Base-by-base conservation (phyloP, 768 basidiomycete genomes). In the Suillus tomentosus region DNA sequence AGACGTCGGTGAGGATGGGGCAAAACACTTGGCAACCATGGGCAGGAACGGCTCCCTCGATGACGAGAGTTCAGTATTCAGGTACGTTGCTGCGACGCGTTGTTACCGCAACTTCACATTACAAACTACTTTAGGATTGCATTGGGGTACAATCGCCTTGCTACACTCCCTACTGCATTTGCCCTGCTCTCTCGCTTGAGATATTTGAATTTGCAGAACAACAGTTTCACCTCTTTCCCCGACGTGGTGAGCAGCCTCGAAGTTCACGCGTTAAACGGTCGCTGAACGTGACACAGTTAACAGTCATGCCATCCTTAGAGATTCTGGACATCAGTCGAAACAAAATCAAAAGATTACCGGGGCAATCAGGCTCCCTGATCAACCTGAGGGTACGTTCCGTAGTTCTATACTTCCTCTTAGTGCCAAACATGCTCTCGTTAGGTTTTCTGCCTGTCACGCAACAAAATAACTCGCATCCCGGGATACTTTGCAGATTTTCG, bases 291-390 rank as follows among this genome's bases (percentile, higher is more conserved):
- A 40, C 51, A 14, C 68, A 96, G 95, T 81, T 97, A 51, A 94
- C 92, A 53, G 79, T 86, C 19, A 87, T 99, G 79, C 87, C 90
- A 3, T 89, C 90, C 7, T 82, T 99, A 62, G 96, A 99, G 77
- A 96, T 95, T 64, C 80, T 99, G 67, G 97, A 99, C 75, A 84
- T 99, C 50, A 95, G 94, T 67, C 88, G 92, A 68, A 99, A 99
- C 79, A 93, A 89, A 77, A 86, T 99, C 69, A 88, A 85, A 73
- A 79, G 82, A 57, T 79, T 99, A 24, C 97, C 97, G 13, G 77
- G 84, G 5, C 83, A 88, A 65, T 91, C 95, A 19, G 95, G 95
- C 7, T 84, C 87, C 7, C 83, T 99, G 47, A 76, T 84, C 58
- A 84, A 89, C 64, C 87, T 99, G 65, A 84, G 87, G 67, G 94